Conservation (phyloP, 768 basidiomycete genomes). For the Myochromella boudieri region DNA sequence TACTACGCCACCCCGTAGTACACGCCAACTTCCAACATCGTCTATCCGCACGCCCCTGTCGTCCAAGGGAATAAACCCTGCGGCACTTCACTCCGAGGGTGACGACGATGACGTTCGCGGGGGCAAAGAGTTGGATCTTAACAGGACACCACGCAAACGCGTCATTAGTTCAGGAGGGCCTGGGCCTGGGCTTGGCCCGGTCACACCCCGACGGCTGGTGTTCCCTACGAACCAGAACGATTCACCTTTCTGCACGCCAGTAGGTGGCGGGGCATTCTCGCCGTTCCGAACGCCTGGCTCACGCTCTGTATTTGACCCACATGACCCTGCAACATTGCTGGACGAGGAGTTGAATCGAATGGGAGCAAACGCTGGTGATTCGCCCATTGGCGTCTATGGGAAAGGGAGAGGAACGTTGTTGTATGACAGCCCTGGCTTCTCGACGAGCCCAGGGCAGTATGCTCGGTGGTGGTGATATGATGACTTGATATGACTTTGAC, state of each 20-base stretch:
- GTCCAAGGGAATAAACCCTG: slow-evolving; percentile 30
- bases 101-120: slow-evolving; percentile 19
- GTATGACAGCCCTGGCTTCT: slow-evolving; percentile 72
- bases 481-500: slow-evolving; percentile 5
- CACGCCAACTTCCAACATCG: slow-evolving; percentile 20
- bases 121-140: slow-evolving; percentile 23
- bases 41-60: slow-evolving; percentile 24
- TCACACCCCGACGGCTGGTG: slow-evolving; percentile 37
- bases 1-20: slow-evolving; percentile 20
- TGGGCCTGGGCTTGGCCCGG: slow-evolving; percentile 29
- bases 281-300: slow-evolving; percentile 53
- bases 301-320: slow-evolving; percentile 62
- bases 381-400: slow-evolving; percentile 69
- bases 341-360: slow-evolving; percentile 72
- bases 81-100: slow-evolving; percentile 23
- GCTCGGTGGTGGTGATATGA: slow-evolving; percentile 46
- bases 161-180: slow-evolving; percentile 19
- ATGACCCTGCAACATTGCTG: slow-evolving; percentile 64
- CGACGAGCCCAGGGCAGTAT: slow-evolving; percentile 54
- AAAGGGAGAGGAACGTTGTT: slow-evolving; percentile 51
- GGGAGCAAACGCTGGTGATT: slow-evolving; percentile 51
- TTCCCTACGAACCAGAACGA: slow-evolving; percentile 37
- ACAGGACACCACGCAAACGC: slow-evolving; percentile 40
- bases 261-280: slow-evolving; percentile 26
- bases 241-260: slow-evolving; percentile 41